These are phyloP conservation scores for Stygiomarasmius scandens DNA, from an alignment of 1,284 basidiomycete species.

Conservation along the genomic window DNA sequence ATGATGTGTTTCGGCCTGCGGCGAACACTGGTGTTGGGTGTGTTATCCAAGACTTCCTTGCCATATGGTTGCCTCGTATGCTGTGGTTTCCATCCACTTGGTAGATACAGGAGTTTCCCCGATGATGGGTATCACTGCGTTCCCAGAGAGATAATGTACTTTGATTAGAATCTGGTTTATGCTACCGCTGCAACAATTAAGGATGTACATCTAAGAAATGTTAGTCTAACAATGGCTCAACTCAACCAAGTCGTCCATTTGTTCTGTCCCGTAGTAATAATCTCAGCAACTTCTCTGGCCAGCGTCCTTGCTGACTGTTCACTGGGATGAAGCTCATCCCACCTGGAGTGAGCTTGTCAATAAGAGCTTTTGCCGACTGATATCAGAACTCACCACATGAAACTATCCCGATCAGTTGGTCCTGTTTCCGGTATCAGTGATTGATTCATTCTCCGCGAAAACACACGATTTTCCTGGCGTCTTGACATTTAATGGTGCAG, in stretches of 20 bases:
- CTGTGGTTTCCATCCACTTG: too few species aligned
- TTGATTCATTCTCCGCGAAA: background rate
- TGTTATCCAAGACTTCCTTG: too few species aligned
- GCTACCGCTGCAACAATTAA: too few species aligned
- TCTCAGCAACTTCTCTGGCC: slow-evolving; percentile 20
- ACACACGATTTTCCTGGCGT: slow-evolving; percentile 22
- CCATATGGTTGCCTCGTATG: too few species aligned
- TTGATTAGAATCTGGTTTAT: too few species aligned
- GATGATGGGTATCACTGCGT: too few species aligned
- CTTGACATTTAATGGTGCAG: slow-evolving; percentile 12
- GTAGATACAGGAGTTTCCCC: too few species aligned
- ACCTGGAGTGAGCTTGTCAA: background rate
- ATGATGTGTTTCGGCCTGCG: too few species aligned
- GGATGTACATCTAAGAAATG: too few species aligned
- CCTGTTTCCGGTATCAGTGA: slow-evolving; percentile 16
- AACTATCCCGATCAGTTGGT: slow-evolving; percentile 23
- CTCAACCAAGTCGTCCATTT: background rate
- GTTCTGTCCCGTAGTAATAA: slow-evolving; percentile 14
- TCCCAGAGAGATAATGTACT: too few species aligned
- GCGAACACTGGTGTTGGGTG: too few species aligned
- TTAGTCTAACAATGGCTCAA: too few species aligned
- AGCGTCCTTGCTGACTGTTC: slow-evolving; percentile 26
- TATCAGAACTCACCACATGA: slow-evolving; percentile 19
- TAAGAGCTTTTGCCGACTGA: background rate
- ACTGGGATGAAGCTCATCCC: slow-evolving; percentile 26